Evolutionary conservation across 1,284 basidiomycete species (phyloP).

Genomic region (Ustilago shanxiensis): DNA sequence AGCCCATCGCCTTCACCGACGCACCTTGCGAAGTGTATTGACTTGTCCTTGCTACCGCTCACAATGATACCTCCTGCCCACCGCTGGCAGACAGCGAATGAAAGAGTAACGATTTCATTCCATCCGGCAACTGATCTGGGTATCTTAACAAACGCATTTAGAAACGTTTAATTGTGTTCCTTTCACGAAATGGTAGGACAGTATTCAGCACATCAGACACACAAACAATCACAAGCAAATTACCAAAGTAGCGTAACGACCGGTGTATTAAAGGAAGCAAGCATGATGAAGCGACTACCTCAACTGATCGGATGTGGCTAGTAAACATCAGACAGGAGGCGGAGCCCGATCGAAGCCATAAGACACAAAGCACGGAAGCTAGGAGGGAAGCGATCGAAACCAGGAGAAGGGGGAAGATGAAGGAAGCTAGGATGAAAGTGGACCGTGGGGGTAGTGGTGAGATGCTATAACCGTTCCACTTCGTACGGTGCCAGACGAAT

Average conservation of each 20-base stretch:
- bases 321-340: slow-evolving; percentile 13
- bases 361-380: slow-evolving; percentile 16
- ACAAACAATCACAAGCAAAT: slow-evolving; percentile 3
- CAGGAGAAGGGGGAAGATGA: not conserved
- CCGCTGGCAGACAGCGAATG: no score
- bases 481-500: slow-evolving; percentile 24
- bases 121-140: no score
- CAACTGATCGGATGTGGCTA: slow-evolving; percentile 7
- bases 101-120: no score
- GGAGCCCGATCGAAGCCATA: slow-evolving; percentile 26
- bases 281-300: slow-evolving; percentile 27
- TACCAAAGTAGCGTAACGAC: slow-evolving; percentile 28
- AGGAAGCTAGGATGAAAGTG: slow-evolving; percentile 21
- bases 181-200: no score
- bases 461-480: slow-evolving; percentile 12
- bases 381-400: slow-evolving; percentile 8
- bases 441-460: slow-evolving; percentile 4
- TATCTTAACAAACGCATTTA: no score
- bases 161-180: no score
- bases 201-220: not conserved
- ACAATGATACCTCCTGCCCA: no score
- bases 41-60: no score
- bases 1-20: no score
- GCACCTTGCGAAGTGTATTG: no score
- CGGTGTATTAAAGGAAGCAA: slow-evolving; percentile 44